Evolutionary conservation across 495 filamentous ascomycete species (phyloP).

Genomic region (Podospora sp.): DNA sequence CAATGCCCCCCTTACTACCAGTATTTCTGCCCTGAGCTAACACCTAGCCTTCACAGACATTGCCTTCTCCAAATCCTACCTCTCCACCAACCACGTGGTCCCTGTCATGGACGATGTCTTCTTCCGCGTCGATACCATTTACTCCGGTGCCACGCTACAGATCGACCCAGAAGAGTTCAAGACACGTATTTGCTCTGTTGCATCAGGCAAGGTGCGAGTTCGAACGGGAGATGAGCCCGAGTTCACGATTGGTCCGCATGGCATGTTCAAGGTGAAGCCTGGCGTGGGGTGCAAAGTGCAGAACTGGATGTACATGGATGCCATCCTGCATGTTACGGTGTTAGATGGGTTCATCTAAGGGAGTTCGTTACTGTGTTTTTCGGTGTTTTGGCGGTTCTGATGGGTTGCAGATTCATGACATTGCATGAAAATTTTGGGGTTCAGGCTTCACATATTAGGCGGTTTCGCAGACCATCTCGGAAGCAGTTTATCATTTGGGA

Average conservation of each 20-base stretch:
- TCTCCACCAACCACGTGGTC: slow-evolving; percentile 32
- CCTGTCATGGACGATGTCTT: slow-evolving; percentile 35
- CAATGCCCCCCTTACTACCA: neutral
- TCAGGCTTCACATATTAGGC: no score
- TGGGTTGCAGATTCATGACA: no score
- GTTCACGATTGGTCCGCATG: slow-evolving; percentile 41
- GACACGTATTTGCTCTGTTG: slow-evolving; percentile 39
- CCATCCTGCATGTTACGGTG: slow-evolving; percentile 37
- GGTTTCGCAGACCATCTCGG: neutral
- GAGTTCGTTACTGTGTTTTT: no score
- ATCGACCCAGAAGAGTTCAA: slow-evolving; percentile 26
- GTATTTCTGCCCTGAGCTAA: neutral
- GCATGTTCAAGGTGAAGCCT: slow-evolving; percentile 36
- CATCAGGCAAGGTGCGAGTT: slow-evolving; percentile 40
- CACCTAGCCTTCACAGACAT: slow-evolving; percentile 18
- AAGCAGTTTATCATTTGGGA: no score
- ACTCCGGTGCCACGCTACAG: slow-evolving; percentile 28
- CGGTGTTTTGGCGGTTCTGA: no score
- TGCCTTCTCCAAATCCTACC: slow-evolving; percentile 45
- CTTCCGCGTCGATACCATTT: slow-evolving; percentile 40
- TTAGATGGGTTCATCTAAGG: slow-evolving; percentile 27
- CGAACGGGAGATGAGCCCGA: slow-evolving; percentile 32
- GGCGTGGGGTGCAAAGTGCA: slow-evolving; percentile 27
- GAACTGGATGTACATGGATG: slow-evolving; percentile 42
- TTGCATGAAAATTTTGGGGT: no score